phyloP scores from a whole-genome alignment of 345 rosid genomes.

The Rubroshorea leprosula region DNA sequence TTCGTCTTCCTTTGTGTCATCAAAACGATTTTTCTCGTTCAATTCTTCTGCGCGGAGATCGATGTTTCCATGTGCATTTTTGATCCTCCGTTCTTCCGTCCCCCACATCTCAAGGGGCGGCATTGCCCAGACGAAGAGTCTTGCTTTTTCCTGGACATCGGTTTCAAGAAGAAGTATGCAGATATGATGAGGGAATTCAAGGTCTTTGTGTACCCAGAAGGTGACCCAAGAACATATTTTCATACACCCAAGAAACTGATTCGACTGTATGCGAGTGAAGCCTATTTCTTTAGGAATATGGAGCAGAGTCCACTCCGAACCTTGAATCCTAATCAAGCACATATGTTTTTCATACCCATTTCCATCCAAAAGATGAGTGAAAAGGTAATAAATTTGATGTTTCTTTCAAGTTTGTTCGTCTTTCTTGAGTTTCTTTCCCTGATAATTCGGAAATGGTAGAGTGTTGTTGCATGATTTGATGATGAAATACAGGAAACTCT shows the following conservation, averaged over 20 bases:
- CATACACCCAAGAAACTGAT: not conserved
- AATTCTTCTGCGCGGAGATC: too few relatives aligned
- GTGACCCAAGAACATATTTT: not conserved
- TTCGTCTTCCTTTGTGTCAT: too few relatives aligned
- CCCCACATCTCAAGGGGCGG: not conserved
- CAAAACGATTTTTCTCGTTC: too few relatives aligned
- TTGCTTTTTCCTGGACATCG: not conserved
- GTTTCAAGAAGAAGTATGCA: not conserved
- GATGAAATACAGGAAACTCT: too few relatives aligned
- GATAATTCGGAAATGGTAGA: too few relatives aligned
- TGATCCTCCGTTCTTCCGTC: not conserved
- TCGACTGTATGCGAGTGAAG: not conserved
- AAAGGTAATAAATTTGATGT: not conserved
- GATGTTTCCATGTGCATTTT: too few relatives aligned
- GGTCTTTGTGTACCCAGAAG: not conserved
- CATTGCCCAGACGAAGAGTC: not conserved
- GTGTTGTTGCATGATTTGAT: too few relatives aligned
- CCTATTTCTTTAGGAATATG: not conserved
- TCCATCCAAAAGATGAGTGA: not conserved
- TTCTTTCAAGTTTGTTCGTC: too few relatives aligned
- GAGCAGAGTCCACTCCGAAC: not conserved
- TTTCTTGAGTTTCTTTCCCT: too few relatives aligned
- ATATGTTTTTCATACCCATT: not conserved
- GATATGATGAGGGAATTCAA: not conserved
- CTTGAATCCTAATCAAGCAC: not conserved